phyloP scores from a whole-genome alignment of 2,329 filamentous ascomycete species.

The Pseudodiploospora longispora region DNA sequence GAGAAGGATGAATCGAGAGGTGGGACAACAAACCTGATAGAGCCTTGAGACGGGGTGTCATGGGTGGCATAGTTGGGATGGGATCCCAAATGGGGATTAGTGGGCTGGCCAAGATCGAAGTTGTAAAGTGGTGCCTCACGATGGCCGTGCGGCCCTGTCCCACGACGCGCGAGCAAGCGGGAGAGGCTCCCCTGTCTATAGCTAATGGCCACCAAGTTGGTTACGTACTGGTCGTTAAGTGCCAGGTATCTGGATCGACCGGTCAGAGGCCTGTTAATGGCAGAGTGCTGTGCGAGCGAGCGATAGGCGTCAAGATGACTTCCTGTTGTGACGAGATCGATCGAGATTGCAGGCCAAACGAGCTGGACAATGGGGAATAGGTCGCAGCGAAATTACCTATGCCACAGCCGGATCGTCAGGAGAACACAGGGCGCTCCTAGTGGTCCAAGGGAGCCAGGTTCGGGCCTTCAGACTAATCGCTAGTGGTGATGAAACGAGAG shows the following conservation, averaged over 20 bases:
- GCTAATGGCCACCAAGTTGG: slow-evolving; percentile 8
- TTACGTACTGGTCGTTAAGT: not conserved
- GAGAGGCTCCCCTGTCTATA: slow-evolving; percentile 17
- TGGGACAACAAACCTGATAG: slow-evolving; percentile 48
- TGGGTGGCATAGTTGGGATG: slow-evolving; percentile 46
- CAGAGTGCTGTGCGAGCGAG: not conserved
- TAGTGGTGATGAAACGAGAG: slow-evolving; percentile 1
- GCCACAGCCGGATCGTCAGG: slow-evolving; percentile 11
- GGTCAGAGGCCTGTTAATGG: not conserved
- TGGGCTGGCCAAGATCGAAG: slow-evolving; percentile 24
- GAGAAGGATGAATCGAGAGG: slow-evolving; percentile 13
- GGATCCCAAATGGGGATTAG: slow-evolving; percentile 25
- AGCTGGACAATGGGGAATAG: not conserved
- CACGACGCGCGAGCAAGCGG: slow-evolving; percentile 14
- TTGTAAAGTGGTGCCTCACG: slow-evolving; percentile 24
- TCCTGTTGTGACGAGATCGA: not conserved
- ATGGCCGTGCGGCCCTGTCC: slow-evolving; percentile 24
- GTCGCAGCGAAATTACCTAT: not conserved
- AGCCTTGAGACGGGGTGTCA: slow-evolving; percentile 51
- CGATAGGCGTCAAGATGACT: no score
- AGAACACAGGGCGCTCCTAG: not conserved
- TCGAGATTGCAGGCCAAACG: not conserved
- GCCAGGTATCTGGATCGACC: not conserved
- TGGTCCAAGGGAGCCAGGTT: not conserved
- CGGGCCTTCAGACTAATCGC: not conserved